Conservation (phyloP, 2,329 filamentous ascomycete genomes). For the Fusarium chuoi region DNA sequence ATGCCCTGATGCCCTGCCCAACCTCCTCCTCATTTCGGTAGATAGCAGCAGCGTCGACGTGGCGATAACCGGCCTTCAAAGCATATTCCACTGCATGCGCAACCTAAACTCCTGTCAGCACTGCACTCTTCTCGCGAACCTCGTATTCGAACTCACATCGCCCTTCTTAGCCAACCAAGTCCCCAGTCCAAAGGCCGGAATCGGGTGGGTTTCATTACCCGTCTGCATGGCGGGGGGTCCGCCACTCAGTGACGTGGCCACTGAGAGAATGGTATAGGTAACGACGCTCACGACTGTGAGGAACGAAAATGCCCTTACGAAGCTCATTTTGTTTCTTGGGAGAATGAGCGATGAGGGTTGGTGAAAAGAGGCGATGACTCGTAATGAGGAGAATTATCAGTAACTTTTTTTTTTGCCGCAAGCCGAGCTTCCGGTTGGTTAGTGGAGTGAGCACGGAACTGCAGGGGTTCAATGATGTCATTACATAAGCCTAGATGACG, state of each 20-base stretch:
- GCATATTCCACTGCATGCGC: conserved; percentile 63
- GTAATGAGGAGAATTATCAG: conserved; percentile 3
- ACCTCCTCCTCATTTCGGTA: conserved; percentile 70
- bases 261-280: conserved; percentile 13
- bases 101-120: conserved; percentile 13
- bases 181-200: conserved; percentile 47
- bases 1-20: conserved; percentile 55
- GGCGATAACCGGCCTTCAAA: conserved; percentile 63
- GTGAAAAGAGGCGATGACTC: neutral
- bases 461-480: conserved; percentile 28
- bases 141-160: neutral
- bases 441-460: conserved; percentile 13
- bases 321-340: conserved; percentile 9
- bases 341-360: neutral
- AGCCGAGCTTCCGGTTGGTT: conserved; percentile 2
- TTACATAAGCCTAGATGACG: conserved; percentile 22
- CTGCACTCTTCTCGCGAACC: fast-evolving
- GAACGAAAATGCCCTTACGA: conserved; percentile 22
- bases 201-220: conserved; percentile 22
- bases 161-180: conserved; percentile 48
- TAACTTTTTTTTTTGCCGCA: conserved; percentile 6
- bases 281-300: conserved; percentile 18
- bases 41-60: conserved; percentile 66
- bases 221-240: neutral
- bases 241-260: conserved; percentile 16